These are phyloP conservation scores for Podospora fimiseda DNA, from an alignment of 495 filamentous ascomycete genomes.

Conservation along the genomic window DNA sequence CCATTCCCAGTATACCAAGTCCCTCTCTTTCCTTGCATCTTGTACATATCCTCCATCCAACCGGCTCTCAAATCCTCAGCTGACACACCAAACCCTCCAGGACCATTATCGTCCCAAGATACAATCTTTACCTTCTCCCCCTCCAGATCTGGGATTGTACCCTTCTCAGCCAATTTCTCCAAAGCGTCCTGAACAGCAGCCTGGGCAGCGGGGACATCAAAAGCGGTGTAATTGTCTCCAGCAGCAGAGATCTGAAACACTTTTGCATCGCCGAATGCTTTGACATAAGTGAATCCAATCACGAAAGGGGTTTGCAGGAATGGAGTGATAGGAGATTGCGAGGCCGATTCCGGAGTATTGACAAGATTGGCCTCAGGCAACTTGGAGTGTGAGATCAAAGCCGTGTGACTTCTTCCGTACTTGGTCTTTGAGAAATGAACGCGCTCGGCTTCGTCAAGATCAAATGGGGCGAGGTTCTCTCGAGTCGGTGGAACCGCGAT, in stretches of 20 bases:
- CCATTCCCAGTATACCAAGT: conserved; percentile 37
- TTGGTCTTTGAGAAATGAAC: conserved; percentile 25
- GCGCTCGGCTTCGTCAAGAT: conserved; percentile 26
- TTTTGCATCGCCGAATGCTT: neutral
- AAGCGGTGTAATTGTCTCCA: conserved; percentile 7
- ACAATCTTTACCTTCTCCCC: conserved; percentile 20
- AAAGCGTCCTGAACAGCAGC: conserved; percentile 4
- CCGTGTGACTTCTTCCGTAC: conserved; percentile 28
- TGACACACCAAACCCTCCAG: conserved; percentile 29
- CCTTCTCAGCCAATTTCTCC: conserved; percentile 8
- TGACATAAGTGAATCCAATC: neutral
- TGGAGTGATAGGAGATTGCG: neutral
- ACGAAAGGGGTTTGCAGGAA: conserved; percentile 11
- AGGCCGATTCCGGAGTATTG: conserved; percentile 9
- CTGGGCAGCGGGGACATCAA: neutral
- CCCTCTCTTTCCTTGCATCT: conserved; percentile 34
- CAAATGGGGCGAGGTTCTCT: conserved; percentile 26
- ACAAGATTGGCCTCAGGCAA: conserved; percentile 5
- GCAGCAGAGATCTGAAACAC: conserved; percentile 7
- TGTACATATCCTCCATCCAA: conserved; percentile 33
- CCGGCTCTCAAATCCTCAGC: conserved; percentile 27
- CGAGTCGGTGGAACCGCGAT: conserved; percentile 31
- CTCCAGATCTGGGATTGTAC: conserved; percentile 2
- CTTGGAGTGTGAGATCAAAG: conserved; percentile 20
- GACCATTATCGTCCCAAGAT: conserved; percentile 30